Evolutionary conservation across 768 basidiomycete species (phyloP).

Genomic region (Leccinellum albellum): DNA sequence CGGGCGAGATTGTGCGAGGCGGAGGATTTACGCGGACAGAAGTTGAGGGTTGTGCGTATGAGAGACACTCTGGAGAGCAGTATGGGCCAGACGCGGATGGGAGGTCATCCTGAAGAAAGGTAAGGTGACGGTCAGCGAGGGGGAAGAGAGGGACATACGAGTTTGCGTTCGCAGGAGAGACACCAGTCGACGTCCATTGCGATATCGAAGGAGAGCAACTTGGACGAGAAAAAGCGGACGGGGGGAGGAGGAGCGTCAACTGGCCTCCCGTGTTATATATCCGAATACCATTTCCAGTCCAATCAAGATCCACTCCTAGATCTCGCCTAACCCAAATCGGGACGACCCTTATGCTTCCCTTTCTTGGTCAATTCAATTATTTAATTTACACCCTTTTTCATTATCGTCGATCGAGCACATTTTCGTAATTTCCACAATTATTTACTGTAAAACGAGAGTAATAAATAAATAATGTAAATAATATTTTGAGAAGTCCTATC

Average conservation of each 20-base stretch:
- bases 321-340: conserved; percentile 12
- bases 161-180: conserved; percentile 56
- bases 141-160: conserved; percentile 40
- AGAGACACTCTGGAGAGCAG: conserved; percentile 49
- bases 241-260: conserved; percentile 12
- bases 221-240: conserved; percentile 14
- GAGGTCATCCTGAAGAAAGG: conserved; percentile 17
- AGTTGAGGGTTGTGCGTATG: conserved; percentile 37
- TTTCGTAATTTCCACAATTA: conserved; percentile 18
- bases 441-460: not conserved
- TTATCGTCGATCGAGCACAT: conserved; percentile 34
- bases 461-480: conserved; percentile 1
- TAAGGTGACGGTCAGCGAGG: not conserved
- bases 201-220: not conserved
- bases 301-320: conserved; percentile 22
- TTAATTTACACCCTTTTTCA: conserved; percentile 30
- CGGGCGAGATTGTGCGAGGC: not conserved
- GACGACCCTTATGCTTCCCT: conserved; percentile 16
- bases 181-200: conserved; percentile 72
- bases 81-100: conserved; percentile 40
- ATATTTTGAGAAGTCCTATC: conserved; percentile 1
- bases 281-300: conserved; percentile 21
- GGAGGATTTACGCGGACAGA: not conserved
- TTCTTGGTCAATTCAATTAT: conserved; percentile 28
- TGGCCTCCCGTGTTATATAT: conserved; percentile 28